Evolutionary conservation across 1,139 yeast genomes (phyloP), one percentile per base, ranked within the genome.

Genomic region (Geotrichum phurueaensis): DNA sequence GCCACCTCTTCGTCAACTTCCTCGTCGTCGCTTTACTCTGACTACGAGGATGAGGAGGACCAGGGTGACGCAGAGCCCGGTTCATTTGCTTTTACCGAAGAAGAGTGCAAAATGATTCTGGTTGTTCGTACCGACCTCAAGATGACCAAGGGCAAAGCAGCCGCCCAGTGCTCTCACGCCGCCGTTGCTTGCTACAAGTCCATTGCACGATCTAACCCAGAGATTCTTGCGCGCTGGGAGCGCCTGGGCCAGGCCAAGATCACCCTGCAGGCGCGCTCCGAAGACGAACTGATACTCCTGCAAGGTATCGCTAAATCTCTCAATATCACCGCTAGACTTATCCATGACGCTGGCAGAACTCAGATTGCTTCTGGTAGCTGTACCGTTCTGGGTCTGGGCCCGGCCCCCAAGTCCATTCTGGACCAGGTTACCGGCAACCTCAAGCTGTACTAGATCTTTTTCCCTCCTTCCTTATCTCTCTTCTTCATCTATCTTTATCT

Each of bases 111-210:
- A 66, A 87, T 94, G 96, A 91, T 95, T 0, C 78, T 95, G 48
- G 84, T 91, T 1, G 92, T 94, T 0, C 84, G 99, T 63, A 89
- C 87, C 53, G 99, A 94, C 72, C 77, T 94, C 65, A 86, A 84
- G 60, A 94, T 94, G 99, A 86, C 89, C 54, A 91, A 90, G 74
- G 99, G 99, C 45, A 95, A 95, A 72, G 88, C 89, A 0, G 98
- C 98, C 1, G 99, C 99, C 1, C 99, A 94, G 73, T 92, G 98
- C 73, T 87, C 91, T 58, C 99, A 94, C 76, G 99, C 99, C n/a
- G 95, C 99, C 0, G 79, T 94, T 54, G 94, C 96, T 0, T 84
- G 95, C 66, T 94, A 89, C 74, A 86, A 87, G 70, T 79, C 85
- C 64, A 87, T 90, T 71, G 76, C 81, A 29, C 78, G 81, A 51